Evolutionary conservation across 1,284 basidiomycete species (phyloP).

Genomic region (Cryptococcus sp.): DNA sequence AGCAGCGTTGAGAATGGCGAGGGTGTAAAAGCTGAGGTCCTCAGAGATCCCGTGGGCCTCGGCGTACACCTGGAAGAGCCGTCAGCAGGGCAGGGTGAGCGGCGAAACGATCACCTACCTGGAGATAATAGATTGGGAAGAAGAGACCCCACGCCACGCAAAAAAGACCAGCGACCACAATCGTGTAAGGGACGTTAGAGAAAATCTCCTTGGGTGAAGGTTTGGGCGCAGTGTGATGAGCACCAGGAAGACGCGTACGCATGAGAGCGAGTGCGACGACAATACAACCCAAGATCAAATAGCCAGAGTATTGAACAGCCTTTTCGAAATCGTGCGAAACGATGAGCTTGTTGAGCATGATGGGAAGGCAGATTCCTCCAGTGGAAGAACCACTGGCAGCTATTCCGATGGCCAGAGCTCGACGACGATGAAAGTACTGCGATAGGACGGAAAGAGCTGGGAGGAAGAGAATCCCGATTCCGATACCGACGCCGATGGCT

Average conservation of each 20-base stretch:
- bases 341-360: conserved; percentile 39
- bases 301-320: conserved; percentile 31
- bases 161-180: conserved; percentile 29
- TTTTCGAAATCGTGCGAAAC: conserved; percentile 24
- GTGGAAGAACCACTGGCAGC: conserved; percentile 34
- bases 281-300: conserved; percentile 28
- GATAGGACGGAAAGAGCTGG: conserved; percentile 57
- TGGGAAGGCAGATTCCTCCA: conserved; percentile 50
- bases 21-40: conserved; percentile 32
- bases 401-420: conserved; percentile 38
- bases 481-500: conserved; percentile 29
- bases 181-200: conserved; percentile 26
- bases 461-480: conserved; percentile 56
- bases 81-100: not conserved
- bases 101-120: conserved; percentile 16
- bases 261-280: conserved; percentile 18
- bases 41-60: conserved; percentile 29
- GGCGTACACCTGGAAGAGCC: conserved; percentile 31
- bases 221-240: conserved; percentile 11
- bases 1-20: conserved; percentile 42
- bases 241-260: conserved; percentile 21
- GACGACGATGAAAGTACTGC: conserved; percentile 56
- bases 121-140: conserved; percentile 40
- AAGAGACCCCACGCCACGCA: conserved; percentile 38
- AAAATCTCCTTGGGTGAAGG: conserved; percentile 26